Conservation (phyloP, 345 rosid species). For the Hevea brasiliensis region DNA sequence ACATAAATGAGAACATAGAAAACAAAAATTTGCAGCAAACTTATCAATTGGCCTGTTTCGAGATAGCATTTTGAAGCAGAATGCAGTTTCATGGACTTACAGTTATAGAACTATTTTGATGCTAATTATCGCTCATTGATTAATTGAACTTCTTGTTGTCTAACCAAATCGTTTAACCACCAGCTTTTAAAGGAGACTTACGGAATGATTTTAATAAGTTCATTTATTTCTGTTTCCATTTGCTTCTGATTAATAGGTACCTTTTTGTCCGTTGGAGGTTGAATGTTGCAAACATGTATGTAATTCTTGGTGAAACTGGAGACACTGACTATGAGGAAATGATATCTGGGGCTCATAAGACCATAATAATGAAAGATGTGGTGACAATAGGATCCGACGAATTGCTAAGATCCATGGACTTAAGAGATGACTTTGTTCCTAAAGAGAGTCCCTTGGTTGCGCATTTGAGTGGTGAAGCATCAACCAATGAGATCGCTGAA, state of each 20-base stretch:
- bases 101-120: not conserved
- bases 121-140: not conserved
- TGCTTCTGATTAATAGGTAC: conserved; percentile 44
- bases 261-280: conserved; percentile 92
- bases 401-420: conserved; percentile 56
- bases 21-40: not conserved
- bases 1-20: not conserved
- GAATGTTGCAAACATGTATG: conserved; percentile 81
- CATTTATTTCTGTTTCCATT: not conserved
- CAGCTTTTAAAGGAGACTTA: not conserved
- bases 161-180: not conserved
- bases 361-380: conserved; percentile 58
- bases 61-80: not conserved
- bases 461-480: conserved; percentile 42
- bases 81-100: not conserved
- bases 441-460: conserved; percentile 59
- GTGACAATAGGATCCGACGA: conserved; percentile 63
- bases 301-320: conserved; percentile 78
- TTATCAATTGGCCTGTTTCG: not conserved
- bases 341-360: conserved; percentile 82
- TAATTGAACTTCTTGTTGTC: not conserved
- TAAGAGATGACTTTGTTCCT: conserved; percentile 72
- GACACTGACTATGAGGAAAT: conserved; percentile 87
- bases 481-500: conserved; percentile 52
- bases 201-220: not conserved